Evolutionary conservation across 352 stramenopile genomes (phyloP).

Genomic region (Phytophthora lateralis): DNA sequence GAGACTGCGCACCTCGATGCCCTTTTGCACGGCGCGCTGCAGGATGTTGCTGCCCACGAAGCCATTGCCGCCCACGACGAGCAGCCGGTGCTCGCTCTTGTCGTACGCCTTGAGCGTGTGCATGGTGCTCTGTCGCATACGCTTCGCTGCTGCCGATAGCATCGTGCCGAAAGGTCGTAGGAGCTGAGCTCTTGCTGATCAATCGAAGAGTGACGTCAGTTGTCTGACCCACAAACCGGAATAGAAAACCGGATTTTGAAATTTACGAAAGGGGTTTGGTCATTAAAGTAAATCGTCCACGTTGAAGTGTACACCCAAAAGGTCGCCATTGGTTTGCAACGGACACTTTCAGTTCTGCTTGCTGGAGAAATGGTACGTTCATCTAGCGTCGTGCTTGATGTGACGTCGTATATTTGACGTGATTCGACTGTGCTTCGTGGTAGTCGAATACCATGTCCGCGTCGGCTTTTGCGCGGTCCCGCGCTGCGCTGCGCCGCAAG

Average conservation of each 20-base stretch:
- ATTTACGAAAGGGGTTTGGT: not conserved
- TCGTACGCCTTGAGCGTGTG: conserved; percentile 55
- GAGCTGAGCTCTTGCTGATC: conserved; percentile 10
- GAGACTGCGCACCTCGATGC: conserved; percentile 86
- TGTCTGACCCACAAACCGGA: not conserved
- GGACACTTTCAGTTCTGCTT: conserved; percentile 20
- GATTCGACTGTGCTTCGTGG: conserved; percentile 3
- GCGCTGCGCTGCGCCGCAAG: conserved; percentile 63
- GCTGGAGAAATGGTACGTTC: conserved; percentile 24
- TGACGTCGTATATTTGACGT: not conserved
- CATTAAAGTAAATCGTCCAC: too few relatives aligned
- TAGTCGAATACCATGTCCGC: conserved; percentile 59
- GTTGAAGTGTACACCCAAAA: not conserved
- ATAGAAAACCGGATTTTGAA: conserved; percentile 7
- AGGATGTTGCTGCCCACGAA: conserved; percentile 93
- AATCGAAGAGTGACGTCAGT: conserved; percentile 26
- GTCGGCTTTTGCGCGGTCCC: conserved; percentile 67
- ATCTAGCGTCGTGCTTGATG: not conserved
- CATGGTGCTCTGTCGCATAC: conserved; percentile 34
- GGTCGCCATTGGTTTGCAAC: conserved; percentile 5
- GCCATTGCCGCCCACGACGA: conserved; percentile 89
- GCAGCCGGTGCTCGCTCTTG: conserved; percentile 74
- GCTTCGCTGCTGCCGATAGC: conserved; percentile 21
- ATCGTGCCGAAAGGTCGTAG: not conserved
- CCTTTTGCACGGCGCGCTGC: conserved; percentile 86